phyloP scores from a whole-genome alignment of 495 filamentous ascomycete genomes.

The Lasiosphaeriaceae sp. region DNA sequence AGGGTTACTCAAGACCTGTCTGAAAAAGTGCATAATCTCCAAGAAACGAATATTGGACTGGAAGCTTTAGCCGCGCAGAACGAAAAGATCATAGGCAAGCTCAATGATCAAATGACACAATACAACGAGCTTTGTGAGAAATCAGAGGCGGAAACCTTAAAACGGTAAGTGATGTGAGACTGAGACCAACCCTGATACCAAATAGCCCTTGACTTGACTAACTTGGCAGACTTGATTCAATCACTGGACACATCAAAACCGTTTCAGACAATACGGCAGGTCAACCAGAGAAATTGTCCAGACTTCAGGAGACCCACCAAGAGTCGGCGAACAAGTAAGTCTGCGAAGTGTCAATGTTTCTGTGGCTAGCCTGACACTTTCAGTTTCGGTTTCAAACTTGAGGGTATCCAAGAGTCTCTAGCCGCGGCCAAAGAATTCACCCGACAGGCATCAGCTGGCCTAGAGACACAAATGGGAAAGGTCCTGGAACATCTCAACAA shows the following conservation, averaged over 20 bases:
- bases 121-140: constrained; percentile 10
- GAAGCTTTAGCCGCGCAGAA: constrained; percentile 26
- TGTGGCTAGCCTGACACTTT: constrained; percentile 6
- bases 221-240: constrained; percentile 8
- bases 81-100: constrained; percentile 27
- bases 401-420: constrained; percentile 10
- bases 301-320: neutral
- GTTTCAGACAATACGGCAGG: neutral
- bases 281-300: constrained; percentile 10
- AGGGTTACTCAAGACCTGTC: constrained; percentile 19
- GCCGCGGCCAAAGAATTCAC: neutral
- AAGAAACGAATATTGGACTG: constrained; percentile 24
- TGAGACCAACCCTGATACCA: neutral
- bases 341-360: neutral
- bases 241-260: constrained; percentile 12
- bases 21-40: constrained; percentile 23
- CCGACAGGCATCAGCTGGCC: constrained; percentile 2
- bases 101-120: constrained; percentile 17
- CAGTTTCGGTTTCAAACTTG: constrained; percentile 17
- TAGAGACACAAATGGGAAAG: constrained; percentile 13
- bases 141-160: neutral
- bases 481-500: constrained; percentile 16
- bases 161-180: constrained; percentile 9
- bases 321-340: neutral
- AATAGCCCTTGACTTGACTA: too few species aligned